Evolutionary conservation across 305 asterid genomes (phyloP).

Genomic region (Ilex paraguariensis): DNA sequence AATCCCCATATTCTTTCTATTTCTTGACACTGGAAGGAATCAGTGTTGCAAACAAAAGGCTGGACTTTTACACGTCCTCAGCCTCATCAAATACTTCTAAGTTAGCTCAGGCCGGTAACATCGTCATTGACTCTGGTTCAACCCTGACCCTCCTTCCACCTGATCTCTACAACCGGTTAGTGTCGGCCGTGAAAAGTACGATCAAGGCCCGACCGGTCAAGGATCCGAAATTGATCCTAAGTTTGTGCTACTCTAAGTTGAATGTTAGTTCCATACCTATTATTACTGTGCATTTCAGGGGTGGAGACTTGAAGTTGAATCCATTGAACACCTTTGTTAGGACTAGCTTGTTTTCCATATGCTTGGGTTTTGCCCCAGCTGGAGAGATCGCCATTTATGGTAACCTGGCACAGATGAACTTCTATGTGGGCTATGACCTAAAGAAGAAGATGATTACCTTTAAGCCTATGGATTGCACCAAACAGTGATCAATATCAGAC

Average conservation of each 20-base stretch:
- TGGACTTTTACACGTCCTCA: conserved; percentile 5
- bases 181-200: not conserved
- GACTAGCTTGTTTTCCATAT: conserved; percentile 8
- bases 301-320: conserved; percentile 35
- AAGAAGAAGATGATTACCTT: conserved; percentile 26
- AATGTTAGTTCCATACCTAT: no score
- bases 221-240: no score
- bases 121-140: conserved; percentile 9
- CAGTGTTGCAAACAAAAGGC: conserved; percentile 27
- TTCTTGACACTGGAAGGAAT: conserved; percentile 40
- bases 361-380: conserved; percentile 29
- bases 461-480: conserved; percentile 32
- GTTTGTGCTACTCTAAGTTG: no score
- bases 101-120: conserved; percentile 24
- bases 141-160: not conserved
- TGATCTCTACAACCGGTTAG: not conserved
- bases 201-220: no score
- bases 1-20: conserved; percentile 26
- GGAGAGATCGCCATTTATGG: conserved; percentile 25
- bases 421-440: conserved; percentile 41
- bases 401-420: conserved; percentile 38
- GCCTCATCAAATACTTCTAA: not conserved
- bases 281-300: conserved; percentile 23
- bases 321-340: conserved; percentile 18
- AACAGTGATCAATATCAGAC: not conserved